These are phyloP conservation scores for Podila verticillata DNA, from an alignment of 192 early-diverging fungal genomes.

Conservation along the genomic window DNA sequence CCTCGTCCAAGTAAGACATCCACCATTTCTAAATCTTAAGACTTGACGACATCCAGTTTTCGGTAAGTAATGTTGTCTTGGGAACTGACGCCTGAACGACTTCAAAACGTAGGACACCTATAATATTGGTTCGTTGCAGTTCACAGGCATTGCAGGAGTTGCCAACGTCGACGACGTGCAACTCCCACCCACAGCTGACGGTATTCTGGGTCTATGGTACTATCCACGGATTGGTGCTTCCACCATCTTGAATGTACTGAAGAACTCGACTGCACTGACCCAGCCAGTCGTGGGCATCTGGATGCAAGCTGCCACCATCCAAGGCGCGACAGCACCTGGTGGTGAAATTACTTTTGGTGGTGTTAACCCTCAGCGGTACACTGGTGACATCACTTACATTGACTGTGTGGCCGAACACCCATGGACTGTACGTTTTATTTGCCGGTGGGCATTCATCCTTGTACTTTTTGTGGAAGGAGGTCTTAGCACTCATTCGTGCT, in stretches of 20 bases:
- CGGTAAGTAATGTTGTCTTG: no score
- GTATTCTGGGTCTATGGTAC: conserved; percentile 66
- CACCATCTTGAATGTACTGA: neutral
- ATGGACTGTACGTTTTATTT: conserved; percentile 2
- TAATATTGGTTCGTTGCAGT: conserved; percentile 52
- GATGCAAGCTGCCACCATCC: neutral
- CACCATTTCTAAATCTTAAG: no score
- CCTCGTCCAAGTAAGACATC: neutral
- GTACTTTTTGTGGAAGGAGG: no score
- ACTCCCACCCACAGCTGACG: conserved; percentile 58
- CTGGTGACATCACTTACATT: neutral
- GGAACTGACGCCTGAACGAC: no score
- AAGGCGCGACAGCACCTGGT: neutral
- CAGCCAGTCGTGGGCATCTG: neutral
- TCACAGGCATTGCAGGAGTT: conserved; percentile 63
- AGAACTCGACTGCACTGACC: neutral
- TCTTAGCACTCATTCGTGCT: no score
- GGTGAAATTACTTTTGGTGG: conserved; percentile 10
- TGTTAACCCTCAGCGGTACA: neutral
- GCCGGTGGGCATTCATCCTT: neutral
- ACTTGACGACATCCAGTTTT: no score
- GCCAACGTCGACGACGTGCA: conserved; percentile 58
- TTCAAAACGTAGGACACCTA: conserved; percentile 50
- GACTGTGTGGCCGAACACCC: neutral
- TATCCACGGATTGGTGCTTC: neutral